Conservation (phyloP, 2,329 filamentous ascomycete genomes). For the Botrytis pseudocinerea region DNA sequence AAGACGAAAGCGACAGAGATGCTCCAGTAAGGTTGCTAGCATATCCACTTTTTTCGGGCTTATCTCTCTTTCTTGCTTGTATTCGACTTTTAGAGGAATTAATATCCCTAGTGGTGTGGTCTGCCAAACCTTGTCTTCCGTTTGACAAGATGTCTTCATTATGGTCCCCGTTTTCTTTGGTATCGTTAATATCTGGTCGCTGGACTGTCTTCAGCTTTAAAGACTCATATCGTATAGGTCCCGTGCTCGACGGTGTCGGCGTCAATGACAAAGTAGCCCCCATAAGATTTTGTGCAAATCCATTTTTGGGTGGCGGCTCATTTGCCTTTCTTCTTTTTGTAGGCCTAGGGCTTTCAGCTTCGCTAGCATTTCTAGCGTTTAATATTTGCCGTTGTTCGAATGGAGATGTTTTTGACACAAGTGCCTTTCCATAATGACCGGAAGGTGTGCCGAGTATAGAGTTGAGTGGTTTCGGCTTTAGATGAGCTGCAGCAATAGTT, state of each 20-base stretch:
- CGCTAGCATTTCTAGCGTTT: conserved; percentile 26
- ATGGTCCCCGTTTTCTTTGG: conserved; percentile 22
- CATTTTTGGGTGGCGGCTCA: conserved; percentile 46
- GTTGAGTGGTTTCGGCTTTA: conserved; percentile 59
- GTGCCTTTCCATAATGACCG: conserved; percentile 62
- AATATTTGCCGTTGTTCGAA: conserved; percentile 57
- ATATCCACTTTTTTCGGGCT: conserved; percentile 33
- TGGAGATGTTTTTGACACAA: conserved; percentile 60
- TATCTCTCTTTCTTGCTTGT: conserved; percentile 26
- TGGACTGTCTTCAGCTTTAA: conserved; percentile 26
- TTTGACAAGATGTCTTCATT: neutral
- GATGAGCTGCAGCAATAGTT: conserved; percentile 45
- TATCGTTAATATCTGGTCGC: conserved; percentile 27
- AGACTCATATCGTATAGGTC: conserved; percentile 34
- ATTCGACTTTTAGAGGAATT: neutral
- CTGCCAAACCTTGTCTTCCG: neutral
- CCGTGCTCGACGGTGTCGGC: conserved; percentile 34
- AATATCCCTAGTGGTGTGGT: neutral
- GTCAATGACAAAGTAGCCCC: conserved; percentile 48
- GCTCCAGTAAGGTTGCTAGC: conserved; percentile 38
- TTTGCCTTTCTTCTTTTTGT: conserved; percentile 47
- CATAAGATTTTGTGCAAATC: conserved; percentile 54
- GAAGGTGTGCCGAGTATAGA: conserved; percentile 61
- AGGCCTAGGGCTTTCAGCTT: conserved; percentile 39
- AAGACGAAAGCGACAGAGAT: conserved; percentile 31